Base-by-base conservation (phyloP, 2,329 filamentous ascomycete genomes). In the Cladosporium velox region DNA sequence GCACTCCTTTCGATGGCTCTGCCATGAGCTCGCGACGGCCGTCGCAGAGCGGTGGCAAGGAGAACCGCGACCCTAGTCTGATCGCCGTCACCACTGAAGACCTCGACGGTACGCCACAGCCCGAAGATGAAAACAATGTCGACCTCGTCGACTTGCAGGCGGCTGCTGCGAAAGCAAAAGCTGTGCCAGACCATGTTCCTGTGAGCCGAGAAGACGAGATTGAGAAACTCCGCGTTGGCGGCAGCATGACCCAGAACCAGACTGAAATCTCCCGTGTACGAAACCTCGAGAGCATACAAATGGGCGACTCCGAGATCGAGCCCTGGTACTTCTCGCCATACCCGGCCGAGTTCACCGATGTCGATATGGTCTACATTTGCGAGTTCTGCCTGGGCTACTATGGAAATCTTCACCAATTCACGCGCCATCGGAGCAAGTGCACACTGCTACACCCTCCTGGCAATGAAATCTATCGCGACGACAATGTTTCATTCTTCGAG, bases 301-400 rank as follows among this genome's bases (percentile, higher is more conserved):
- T 99, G 84, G 96, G 95, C 54, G 88, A 90, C 72, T 90, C 89
- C 76, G 92, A 97, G 73, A 87, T 99, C 52, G 96, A 96, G 77
- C 95, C 95, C 0, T 99, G 95, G 95, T 99, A 99, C 79, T 99
- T 99, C 81, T 97, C 93, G 5, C 95, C 95, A 0, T 99, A 99
- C 74, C 95, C 95, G 0, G 91, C 96, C 75, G 84, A 89, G 2
- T 98, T 96, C 77, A 90, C 90, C 26, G 91, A 95, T 72, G 91
- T 90, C 71, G 95, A 99, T 71, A 85, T 95, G 70, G 91, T 98
- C 70, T 97, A 91, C 80, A 94, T 99, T 73, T 97, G 96, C 85
- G 96, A 99, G 78, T 97, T 97, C 79, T 99, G 95, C 74, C 85
- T 99, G 28, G 90, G 87, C 70, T 99, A 99, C 79, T 97, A 92